Evolutionary conservation across 495 filamentous ascomycete species (phyloP).

Genomic region (Umbilicaria muhlenbergii): DNA sequence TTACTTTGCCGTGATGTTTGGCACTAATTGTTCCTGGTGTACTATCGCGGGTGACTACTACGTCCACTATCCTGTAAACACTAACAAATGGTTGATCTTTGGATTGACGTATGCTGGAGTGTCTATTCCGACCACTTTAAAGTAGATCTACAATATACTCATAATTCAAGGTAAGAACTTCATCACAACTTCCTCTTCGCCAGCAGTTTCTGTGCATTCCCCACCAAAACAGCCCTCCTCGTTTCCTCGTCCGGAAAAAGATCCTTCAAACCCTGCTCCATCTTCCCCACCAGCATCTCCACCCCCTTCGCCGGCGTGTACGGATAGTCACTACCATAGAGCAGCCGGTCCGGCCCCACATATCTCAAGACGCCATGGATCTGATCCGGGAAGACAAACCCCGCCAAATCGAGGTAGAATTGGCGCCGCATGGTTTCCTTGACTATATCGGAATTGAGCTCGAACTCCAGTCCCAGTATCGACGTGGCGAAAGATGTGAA

Average conservation of each 20-base stretch:
- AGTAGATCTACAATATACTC: no score
- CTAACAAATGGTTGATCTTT: neutral
- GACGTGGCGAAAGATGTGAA: conserved; percentile 20
- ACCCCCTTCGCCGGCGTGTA: conserved; percentile 12
- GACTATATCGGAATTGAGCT: conserved; percentile 8
- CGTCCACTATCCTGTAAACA: neutral
- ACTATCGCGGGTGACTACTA: conserved; percentile 5
- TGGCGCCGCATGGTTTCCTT: conserved; percentile 18
- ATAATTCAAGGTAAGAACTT: no score
- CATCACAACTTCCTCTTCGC: no score
- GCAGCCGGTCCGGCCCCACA: conserved; percentile 16
- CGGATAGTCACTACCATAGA: conserved; percentile 33
- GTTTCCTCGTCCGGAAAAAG: neutral
- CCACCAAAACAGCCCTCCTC: neutral
- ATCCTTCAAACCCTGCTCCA: conserved; percentile 2
- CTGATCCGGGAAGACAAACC: conserved; percentile 30
- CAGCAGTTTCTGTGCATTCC: conserved; percentile 5
- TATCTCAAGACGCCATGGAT: conserved; percentile 20
- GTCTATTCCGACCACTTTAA: conserved; percentile 4
- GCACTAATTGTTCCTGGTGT: conserved; percentile 3
- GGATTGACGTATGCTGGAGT: neutral
- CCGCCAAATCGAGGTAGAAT: conserved; percentile 37
- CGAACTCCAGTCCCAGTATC: neutral
- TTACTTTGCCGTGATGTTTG: conserved; percentile 8
- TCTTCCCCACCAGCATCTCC: neutral